These are phyloP conservation scores for Cercospora sojina DNA, from an alignment of 2,329 filamentous ascomycete genomes.

Conservation along the genomic window DNA sequence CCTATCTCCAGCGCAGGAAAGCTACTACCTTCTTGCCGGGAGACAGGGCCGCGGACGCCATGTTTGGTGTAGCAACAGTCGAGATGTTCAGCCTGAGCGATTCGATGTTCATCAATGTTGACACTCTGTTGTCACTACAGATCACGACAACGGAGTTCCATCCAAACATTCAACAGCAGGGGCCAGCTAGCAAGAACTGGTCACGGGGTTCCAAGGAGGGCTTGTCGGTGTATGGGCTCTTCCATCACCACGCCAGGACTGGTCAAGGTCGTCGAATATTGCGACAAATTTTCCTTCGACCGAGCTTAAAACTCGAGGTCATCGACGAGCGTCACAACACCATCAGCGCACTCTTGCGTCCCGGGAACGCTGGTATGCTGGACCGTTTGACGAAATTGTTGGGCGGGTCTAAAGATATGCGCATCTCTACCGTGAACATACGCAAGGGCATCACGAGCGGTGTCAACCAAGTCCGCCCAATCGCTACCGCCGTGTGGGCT, in stretches of 20 bases:
- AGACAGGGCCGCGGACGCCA: slow-evolving; percentile 53
- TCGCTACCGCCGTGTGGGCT: slow-evolving; percentile 63
- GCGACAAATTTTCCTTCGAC: slow-evolving; percentile 78
- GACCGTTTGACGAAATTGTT: slow-evolving; percentile 61
- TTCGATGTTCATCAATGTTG: slow-evolving; percentile 73
- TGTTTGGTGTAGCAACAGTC: slow-evolving; percentile 63
- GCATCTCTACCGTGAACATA: slow-evolving; percentile 65
- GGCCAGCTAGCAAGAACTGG: slow-evolving; percentile 59
- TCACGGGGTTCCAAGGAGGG: slow-evolving; percentile 68
- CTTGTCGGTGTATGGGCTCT: slow-evolving; percentile 79
- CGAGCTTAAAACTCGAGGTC: slow-evolving; percentile 64
- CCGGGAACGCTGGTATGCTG: slow-evolving; percentile 63
- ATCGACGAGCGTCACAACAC: slow-evolving; percentile 72
- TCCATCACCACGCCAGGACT: slow-evolving; percentile 71
- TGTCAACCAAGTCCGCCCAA: slow-evolving; percentile 57
- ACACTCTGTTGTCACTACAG: slow-evolving; percentile 79
- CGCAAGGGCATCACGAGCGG: slow-evolving; percentile 70
- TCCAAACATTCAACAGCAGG: slow-evolving; percentile 76
- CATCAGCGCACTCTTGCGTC: slow-evolving; percentile 64
- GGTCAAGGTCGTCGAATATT: slow-evolving; percentile 73
- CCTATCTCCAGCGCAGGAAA: slow-evolving; percentile 69
- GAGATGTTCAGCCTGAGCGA: slow-evolving; percentile 71
- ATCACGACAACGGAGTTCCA: slow-evolving; percentile 81
- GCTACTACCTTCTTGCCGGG: slow-evolving; percentile 63
- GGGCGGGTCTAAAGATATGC: slow-evolving; percentile 73